Conservation (phyloP, 305 asterid genomes). For the Rubia peregrina region DNA sequence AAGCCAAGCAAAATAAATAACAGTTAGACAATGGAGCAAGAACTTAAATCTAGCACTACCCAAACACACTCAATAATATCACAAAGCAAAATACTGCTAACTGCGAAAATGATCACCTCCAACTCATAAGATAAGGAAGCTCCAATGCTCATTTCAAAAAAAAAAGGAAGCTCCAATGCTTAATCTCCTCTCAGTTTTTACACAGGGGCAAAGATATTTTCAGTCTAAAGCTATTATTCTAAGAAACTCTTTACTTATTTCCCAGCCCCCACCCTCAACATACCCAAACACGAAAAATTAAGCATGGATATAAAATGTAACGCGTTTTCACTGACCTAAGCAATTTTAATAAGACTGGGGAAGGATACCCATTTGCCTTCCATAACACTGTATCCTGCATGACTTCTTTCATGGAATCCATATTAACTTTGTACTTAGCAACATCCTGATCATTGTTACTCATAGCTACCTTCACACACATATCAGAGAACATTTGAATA, state of each 20-base stretch:
- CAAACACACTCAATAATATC: background rate
- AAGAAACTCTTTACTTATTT: background rate
- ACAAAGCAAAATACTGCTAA: background rate
- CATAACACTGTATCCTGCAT: slow-evolving; percentile 42
- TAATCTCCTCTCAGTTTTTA: background rate
- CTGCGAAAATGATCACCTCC: background rate
- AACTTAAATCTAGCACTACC: slow-evolving; percentile 4
- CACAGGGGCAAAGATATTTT: background rate
- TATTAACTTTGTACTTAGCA: slow-evolving; percentile 27
- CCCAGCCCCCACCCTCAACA: too few species aligned
- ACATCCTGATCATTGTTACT: slow-evolving; percentile 32
- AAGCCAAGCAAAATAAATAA: slow-evolving; percentile 9
- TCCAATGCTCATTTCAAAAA: background rate
- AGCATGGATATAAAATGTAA: background rate
- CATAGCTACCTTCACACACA: slow-evolving; percentile 26
- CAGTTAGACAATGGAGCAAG: slow-evolving; percentile 7
- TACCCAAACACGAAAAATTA: background rate
- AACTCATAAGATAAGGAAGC: background rate
- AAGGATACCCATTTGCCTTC: slow-evolving; percentile 65
- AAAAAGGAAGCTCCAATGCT: too few species aligned
- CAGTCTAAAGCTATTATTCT: background rate
- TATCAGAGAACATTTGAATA: slow-evolving; percentile 42
- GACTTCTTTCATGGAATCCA: slow-evolving; percentile 37
- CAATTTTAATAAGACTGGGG: slow-evolving; percentile 60
- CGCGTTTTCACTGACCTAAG: slow-evolving; percentile 55